phyloP scores from a whole-genome alignment of 345 rosid genomes.

The Brassica juncea region DNA sequence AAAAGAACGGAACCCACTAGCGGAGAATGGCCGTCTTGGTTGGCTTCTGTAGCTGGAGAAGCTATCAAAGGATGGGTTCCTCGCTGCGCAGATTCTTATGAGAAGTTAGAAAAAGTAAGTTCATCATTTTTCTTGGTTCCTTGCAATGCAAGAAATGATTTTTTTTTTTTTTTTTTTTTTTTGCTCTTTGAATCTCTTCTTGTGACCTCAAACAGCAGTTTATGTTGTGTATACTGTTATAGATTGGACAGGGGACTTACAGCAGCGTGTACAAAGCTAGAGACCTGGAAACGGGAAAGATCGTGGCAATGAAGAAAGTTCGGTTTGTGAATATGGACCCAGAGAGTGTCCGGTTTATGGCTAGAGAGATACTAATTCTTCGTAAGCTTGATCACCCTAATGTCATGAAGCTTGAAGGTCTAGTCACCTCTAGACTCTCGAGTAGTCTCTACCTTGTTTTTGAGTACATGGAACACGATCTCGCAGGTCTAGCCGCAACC shows the following conservation, averaged over 20 bases:
- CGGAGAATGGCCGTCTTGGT: constrained; percentile 43
- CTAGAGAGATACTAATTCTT: constrained; percentile 75
- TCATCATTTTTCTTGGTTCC: not conserved
- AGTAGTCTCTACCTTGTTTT: constrained; percentile 85
- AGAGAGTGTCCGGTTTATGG: constrained; percentile 91
- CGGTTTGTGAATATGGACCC: constrained; percentile 87
- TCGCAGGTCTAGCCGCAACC: constrained; percentile 62
- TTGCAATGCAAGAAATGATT: not conserved
- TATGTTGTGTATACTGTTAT: constrained; percentile 1
- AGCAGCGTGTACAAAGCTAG: constrained; percentile 90
- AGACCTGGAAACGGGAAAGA: constrained; percentile 66
- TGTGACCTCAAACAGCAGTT: not conserved
- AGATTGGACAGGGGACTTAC: constrained; percentile 91
- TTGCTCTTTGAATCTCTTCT: not conserved
- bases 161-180: not conserved
- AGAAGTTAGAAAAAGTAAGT: constrained; percentile 42
- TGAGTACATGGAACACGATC: constrained; percentile 69
- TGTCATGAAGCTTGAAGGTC: constrained; percentile 78
- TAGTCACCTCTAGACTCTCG: constrained; percentile 91
- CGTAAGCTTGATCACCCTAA: constrained; percentile 83
- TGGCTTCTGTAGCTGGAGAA: constrained; percentile 43
- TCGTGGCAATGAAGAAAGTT: constrained; percentile 88
- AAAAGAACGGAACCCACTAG: not conserved
- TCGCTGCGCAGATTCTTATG: constrained; percentile 41
- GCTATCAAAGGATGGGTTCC: constrained; percentile 46